Evolutionary conservation across 1,139 yeast genomes (phyloP).

Genomic region (Suhomyces terraborum): DNA sequence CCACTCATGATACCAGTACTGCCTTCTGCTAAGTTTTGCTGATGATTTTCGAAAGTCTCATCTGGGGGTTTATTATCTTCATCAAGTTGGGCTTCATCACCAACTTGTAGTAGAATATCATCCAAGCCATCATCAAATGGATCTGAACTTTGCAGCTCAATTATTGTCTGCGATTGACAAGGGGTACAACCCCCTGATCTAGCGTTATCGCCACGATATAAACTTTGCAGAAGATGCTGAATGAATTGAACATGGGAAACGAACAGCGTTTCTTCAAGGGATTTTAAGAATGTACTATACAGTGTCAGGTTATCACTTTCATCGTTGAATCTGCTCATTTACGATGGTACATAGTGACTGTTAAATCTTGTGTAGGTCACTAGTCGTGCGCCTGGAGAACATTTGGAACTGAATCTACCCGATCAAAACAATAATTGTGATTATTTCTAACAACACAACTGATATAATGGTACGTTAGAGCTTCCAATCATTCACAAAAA

Average conservation of each 20-base stretch:
- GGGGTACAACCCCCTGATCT: constrained; percentile 3
- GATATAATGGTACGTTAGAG: constrained; percentile 11
- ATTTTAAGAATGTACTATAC: constrained; percentile 27
- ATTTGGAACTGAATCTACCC: constrained; percentile 2
- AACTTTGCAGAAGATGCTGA: constrained; percentile 25
- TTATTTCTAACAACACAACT: constrained; percentile 1
- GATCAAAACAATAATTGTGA: constrained; percentile 11
- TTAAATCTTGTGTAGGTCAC: too few relatives aligned
- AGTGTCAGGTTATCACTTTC: constrained; percentile 15
- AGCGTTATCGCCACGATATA: constrained; percentile 11
- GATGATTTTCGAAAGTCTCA: constrained; percentile 6
- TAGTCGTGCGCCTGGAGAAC: constrained; percentile 7
- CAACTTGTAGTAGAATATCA: constrained; percentile 19
- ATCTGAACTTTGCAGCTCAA: constrained; percentile 26
- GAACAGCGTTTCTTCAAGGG: constrained; percentile 45
- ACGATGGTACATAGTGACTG: too few relatives aligned
- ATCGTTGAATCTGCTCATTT: not conserved
- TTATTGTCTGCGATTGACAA: not conserved
- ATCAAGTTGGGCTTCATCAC: constrained; percentile 4
- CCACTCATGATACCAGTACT: not conserved
- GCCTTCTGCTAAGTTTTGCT: not conserved
- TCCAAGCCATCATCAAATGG: constrained; percentile 48
- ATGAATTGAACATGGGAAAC: constrained; percentile 39
- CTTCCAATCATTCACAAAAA: not conserved
- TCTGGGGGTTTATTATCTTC: constrained; percentile 18